These are phyloP conservation scores for Penicillium sp. DNA, from an alignment of 2,329 filamentous ascomycete genomes.

Conservation along the genomic window DNA sequence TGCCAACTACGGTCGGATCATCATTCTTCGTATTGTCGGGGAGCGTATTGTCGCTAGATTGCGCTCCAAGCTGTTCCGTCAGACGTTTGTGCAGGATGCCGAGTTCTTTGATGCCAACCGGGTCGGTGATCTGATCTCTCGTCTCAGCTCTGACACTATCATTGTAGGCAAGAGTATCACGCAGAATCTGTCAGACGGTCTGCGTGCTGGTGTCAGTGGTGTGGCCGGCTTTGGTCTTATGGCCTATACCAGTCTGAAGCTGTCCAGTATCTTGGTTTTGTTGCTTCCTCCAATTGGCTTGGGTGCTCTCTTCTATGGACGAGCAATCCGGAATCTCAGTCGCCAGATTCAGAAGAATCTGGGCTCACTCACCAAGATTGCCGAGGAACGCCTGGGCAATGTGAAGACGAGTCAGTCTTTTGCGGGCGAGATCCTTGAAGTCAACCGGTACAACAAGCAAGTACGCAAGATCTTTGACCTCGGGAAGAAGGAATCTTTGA, in stretches of 20 bases:
- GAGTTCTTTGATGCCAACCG: conserved; percentile 99
- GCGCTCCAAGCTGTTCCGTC: conserved; percentile 81
- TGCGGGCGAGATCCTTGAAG: conserved; percentile 85
- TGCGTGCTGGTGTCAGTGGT: conserved; percentile 84
- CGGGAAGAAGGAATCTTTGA: conserved; percentile 78
- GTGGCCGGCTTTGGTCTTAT: conserved; percentile 85
- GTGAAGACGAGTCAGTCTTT: conserved; percentile 96
- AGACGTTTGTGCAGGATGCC: conserved; percentile 93
- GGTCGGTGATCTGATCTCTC: conserved; percentile 91
- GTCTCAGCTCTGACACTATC: conserved; percentile 91
- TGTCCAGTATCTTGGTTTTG: conserved; percentile 79
- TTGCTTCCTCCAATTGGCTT: conserved; percentile 89
- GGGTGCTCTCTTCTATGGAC: conserved; percentile 85
- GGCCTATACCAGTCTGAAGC: conserved; percentile 88
- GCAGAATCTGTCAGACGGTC: conserved; percentile 93
- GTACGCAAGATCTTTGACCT: conserved; percentile 87
- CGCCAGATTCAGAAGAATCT: conserved; percentile 91
- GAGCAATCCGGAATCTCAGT: conserved; percentile 81
- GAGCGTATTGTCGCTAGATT: conserved; percentile 90
- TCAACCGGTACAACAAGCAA: conserved; percentile 85
- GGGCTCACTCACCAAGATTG: conserved; percentile 90
- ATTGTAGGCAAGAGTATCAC: conserved; percentile 99
- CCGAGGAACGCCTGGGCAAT: conserved; percentile 94
- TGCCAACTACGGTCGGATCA: conserved; percentile 90
- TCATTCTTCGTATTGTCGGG: conserved; percentile 87